Conservation (phyloP, 768 basidiomycete species). For the Pleurotus sapidus region DNA sequence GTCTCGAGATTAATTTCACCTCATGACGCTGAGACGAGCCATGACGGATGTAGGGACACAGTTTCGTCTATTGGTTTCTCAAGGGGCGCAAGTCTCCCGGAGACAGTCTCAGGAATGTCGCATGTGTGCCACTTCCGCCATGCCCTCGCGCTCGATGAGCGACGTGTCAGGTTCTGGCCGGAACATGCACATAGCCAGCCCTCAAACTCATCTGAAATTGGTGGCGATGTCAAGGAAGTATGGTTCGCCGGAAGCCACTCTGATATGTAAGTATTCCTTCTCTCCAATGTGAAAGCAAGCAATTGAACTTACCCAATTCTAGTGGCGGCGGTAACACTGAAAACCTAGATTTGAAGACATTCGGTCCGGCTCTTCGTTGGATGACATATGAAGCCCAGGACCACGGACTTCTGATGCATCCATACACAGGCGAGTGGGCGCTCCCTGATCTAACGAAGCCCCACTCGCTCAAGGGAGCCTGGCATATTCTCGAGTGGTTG, state of each 20-base stretch:
- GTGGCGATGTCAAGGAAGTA: slow-evolving; percentile 23
- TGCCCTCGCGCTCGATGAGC: slow-evolving; percentile 44
- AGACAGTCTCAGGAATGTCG: slow-evolving; percentile 19
- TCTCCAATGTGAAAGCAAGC: too few species aligned
- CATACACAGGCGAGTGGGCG: too few species aligned
- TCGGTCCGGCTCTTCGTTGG: slow-evolving; percentile 5
- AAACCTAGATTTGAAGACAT: background rate
- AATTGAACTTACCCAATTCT: background rate
- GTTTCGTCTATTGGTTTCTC: slow-evolving; percentile 41
- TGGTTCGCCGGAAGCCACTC: slow-evolving; percentile 27
- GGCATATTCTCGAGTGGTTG: too few species aligned
- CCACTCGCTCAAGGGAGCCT: too few species aligned
- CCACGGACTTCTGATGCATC: slow-evolving; percentile 8
- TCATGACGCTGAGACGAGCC: too few species aligned
- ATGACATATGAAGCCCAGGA: slow-evolving; percentile 14
- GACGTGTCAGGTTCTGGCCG: slow-evolving; percentile 43
- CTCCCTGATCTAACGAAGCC: too few species aligned
- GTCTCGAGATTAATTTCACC: too few species aligned
- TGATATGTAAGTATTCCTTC: slow-evolving; percentile 27
- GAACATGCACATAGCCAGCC: too few species aligned
- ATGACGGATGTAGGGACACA: slow-evolving; percentile 33
- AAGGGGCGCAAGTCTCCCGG: slow-evolving; percentile 26
- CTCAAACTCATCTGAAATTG: background rate
- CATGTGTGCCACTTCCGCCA: slow-evolving; percentile 43
- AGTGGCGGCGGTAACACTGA: slow-evolving; percentile 7